Evolutionary conservation across 306 rosid genomes (phyloP), one percentile per base, ranked within the genome.

Genomic region (Lathyrus aphaca): DNA sequence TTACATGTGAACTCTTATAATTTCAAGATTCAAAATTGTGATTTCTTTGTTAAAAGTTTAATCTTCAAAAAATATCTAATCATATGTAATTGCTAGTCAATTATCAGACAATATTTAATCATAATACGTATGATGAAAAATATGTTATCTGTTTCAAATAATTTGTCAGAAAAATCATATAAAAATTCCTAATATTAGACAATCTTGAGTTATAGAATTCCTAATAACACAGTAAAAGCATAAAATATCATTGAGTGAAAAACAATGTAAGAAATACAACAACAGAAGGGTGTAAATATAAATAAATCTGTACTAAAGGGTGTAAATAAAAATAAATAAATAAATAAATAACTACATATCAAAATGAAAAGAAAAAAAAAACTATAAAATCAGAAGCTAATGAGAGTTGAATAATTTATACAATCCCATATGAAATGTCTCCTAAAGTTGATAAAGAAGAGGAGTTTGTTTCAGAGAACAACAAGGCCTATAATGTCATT

Each of bases 331-430:
- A 3, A 11, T 1, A 21, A 15, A 10, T 50, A 50, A 3, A 11
- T 1, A 21, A 15, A 18, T 39, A 42, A 40, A 21, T 39, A 18
- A 39, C 6, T 17, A 10, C 5, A 60, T 16, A 17, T 23, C 44
- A 14, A 27, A 54, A 30, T 5, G 1, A 23, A 23, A 23, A 23
- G 2, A 35, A 38, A 6, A 17, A 35, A 5, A 21, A 11, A 45
- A 56, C 60, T 66, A 78, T 44, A 40, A 78, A 63, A 66, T 55
- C 4, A 1, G 15, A 66, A 60, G 64, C 56, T 18, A 46, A 56
- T 10, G 61, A 57, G 18, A 68, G 18, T 49, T 30, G 23, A 27
- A 39, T 44, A 3, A 54, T 67, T 62, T 69, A 46, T 37, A 40
- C 65, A 51, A 48, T 39, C 6, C 62, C 51, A 15, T 23, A 43